Evolutionary conservation across 202 grass and related monocot genomes (phyloP).

Genomic region (Digitaria exilis): DNA sequence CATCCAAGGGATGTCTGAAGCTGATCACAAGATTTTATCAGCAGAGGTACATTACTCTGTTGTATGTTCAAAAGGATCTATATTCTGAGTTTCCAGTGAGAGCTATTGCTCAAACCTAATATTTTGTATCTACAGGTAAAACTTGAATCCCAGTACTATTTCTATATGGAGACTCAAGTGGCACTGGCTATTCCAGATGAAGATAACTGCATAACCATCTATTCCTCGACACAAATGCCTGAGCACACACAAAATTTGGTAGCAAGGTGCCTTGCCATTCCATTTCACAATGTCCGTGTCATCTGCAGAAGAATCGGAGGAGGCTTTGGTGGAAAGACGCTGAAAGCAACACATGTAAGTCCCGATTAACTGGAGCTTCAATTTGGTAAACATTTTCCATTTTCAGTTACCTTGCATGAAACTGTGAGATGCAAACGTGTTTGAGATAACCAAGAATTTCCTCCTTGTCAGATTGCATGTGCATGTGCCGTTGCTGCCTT

Average conservation of each 20-base stretch:
- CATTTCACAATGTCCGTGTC: constrained; percentile 68
- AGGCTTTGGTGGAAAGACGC: constrained; percentile 73
- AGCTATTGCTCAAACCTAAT: background rate
- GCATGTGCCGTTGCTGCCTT: constrained; percentile 77
- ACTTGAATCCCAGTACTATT: constrained; percentile 77
- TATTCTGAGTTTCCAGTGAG: background rate
- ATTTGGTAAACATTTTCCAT: background rate
- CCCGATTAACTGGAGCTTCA: background rate
- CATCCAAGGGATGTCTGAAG: constrained; percentile 67
- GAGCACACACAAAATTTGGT: constrained; percentile 52
- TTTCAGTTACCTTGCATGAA: background rate
- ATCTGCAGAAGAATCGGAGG: constrained; percentile 85
- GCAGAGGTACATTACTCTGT: constrained; percentile 45
- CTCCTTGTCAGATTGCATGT: constrained; percentile 48
- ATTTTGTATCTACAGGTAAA: constrained; percentile 56
- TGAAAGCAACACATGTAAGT: constrained; percentile 60
- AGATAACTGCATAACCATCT: constrained; percentile 58
- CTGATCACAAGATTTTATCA: constrained; percentile 64
- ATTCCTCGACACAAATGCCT: constrained; percentile 49
- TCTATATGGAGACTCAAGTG: constrained; percentile 87
- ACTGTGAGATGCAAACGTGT: background rate
- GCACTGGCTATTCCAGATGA: constrained; percentile 80
- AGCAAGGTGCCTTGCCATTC: constrained; percentile 71
- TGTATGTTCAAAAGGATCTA: background rate
- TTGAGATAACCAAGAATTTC: background rate